These are phyloP conservation scores for Penicillium sp. DNA, from an alignment of 2,329 filamentous ascomycete species.

Conservation along the genomic window DNA sequence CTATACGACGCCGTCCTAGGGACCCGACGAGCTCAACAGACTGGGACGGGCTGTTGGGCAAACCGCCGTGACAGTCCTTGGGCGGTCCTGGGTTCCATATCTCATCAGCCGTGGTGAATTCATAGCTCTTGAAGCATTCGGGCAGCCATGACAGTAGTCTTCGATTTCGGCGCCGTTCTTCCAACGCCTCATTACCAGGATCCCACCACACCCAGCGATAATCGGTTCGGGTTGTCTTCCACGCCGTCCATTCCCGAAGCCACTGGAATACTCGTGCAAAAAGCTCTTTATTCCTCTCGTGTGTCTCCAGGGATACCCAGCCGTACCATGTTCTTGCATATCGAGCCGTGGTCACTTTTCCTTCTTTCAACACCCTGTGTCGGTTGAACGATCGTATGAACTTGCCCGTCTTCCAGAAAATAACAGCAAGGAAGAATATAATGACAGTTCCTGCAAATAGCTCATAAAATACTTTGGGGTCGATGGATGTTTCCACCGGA, in stretches of 20 bases:
- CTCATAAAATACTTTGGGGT: slow-evolving; percentile 28
- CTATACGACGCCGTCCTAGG: not conserved
- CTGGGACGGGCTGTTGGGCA: not conserved
- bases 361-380: slow-evolving; percentile 29
- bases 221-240: slow-evolving; percentile 33
- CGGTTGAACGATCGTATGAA: slow-evolving; percentile 36
- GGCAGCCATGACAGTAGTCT: slow-evolving; percentile 23
- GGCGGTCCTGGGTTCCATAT: slow-evolving; percentile 25
- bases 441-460: slow-evolving; percentile 35
- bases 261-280: slow-evolving; percentile 18
- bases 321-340: slow-evolving; percentile 43
- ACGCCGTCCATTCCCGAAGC: slow-evolving; percentile 27
- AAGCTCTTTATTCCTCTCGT: slow-evolving; percentile 27
- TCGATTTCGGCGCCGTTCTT: slow-evolving; percentile 18
- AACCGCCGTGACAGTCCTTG: slow-evolving; percentile 2
- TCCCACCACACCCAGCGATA: slow-evolving; percentile 43
- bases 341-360: slow-evolving; percentile 29
- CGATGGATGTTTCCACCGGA: slow-evolving; percentile 25
- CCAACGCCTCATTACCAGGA: slow-evolving; percentile 25
- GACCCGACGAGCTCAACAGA: not conserved
- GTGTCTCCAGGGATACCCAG: slow-evolving; percentile 34
- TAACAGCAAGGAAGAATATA: slow-evolving; percentile 36
- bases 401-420: slow-evolving; percentile 38
- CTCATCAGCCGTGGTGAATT: slow-evolving; percentile 19
- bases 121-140: slow-evolving; percentile 25